phyloP scores from a whole-genome alignment of 768 basidiomycete species.

The Hebeloma cylindrosporum region DNA sequence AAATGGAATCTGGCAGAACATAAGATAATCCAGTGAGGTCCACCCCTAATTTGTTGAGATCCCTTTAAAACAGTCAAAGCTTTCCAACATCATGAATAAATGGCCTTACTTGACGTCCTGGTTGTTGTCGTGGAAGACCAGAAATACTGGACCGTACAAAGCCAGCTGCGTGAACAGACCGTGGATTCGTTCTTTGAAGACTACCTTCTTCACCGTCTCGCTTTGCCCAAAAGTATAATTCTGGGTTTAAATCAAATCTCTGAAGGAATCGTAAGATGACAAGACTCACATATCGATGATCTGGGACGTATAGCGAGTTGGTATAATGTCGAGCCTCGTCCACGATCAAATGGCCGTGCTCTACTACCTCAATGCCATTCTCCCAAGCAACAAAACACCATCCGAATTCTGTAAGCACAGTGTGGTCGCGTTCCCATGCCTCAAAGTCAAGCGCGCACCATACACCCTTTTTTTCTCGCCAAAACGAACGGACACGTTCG shows the following conservation, averaged over 20 bases:
- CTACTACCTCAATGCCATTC: slow-evolving; percentile 45
- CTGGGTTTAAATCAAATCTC: slow-evolving; percentile 33
- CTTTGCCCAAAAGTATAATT: slow-evolving; percentile 68
- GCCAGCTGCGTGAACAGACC: slow-evolving; percentile 41
- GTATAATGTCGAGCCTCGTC: slow-evolving; percentile 55
- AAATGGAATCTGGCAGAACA: slow-evolving; percentile 55
- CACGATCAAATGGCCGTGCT: slow-evolving; percentile 62
- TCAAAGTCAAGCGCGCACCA: slow-evolving; percentile 86
- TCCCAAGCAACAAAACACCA: slow-evolving; percentile 64
- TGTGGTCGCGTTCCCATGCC: slow-evolving; percentile 78
- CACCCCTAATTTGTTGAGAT: slow-evolving; percentile 57
- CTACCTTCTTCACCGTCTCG: slow-evolving; percentile 47
- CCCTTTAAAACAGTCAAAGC: slow-evolving; percentile 37
- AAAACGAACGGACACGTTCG: slow-evolving; percentile 65
- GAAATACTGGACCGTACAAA: slow-evolving; percentile 59
- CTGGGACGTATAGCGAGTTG: slow-evolving; percentile 64
- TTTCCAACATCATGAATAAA: neutral
- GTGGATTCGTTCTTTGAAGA: slow-evolving; percentile 53
- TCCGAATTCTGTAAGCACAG: slow-evolving; percentile 79
- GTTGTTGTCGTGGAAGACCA: slow-evolving; percentile 78
- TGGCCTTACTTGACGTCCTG: slow-evolving; percentile 70
- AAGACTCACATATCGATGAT: slow-evolving; percentile 54
- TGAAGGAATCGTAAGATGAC: neutral
- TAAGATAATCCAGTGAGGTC: slow-evolving; percentile 51
- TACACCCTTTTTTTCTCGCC: slow-evolving; percentile 60